A percentile compares a stretch with the other conserved stretches of the same genome.
These are phyloP conservation scores for Rhynchosporium graminicola DNA, from an alignment of 2,329 filamentous ascomycete genomes.

Conservation along the genomic window DNA sequence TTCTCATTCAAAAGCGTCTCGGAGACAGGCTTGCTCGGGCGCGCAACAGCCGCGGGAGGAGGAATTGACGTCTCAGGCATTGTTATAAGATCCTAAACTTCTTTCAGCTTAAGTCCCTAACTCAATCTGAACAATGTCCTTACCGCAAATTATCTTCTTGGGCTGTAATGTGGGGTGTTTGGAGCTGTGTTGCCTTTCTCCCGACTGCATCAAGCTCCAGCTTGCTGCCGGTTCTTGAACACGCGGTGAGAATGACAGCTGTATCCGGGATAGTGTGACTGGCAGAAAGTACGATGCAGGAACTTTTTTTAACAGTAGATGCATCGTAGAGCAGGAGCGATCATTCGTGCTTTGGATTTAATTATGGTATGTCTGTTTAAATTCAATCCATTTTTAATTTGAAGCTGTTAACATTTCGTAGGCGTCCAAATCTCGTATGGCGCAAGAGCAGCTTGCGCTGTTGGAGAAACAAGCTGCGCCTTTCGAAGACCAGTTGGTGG, in stretches of 20 bases:
- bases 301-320: slow-evolving; percentile 1
- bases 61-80: slow-evolving; percentile 42
- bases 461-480: slow-evolving; percentile 41
- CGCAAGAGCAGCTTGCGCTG: slow-evolving; percentile 38
- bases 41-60: slow-evolving; percentile 66
- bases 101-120: slow-evolving; percentile 10
- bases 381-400: not conserved
- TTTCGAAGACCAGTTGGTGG: slow-evolving; percentile 40
- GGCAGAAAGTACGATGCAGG: not conserved
- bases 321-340: not conserved
- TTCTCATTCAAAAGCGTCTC: slow-evolving; percentile 99
- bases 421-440: slow-evolving; percentile 37
- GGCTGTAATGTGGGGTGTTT: slow-evolving; percentile 7
- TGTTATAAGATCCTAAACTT: slow-evolving; percentile 14
- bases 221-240: slow-evolving; percentile 13
- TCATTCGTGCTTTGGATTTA: not conserved
- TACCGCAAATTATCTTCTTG: slow-evolving; percentile 21
- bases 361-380: slow-evolving; percentile 26
- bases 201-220: slow-evolving; percentile 1
- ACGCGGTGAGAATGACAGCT: slow-evolving; percentile 12
- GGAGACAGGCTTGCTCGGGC: slow-evolving; percentile 79
- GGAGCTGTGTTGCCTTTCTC: slow-evolving; percentile 16
- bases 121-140: slow-evolving; percentile 21
- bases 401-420: slow-evolving; percentile 22
- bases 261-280: slow-evolving; percentile 24